Evolutionary conservation across 495 filamentous ascomycete genomes (phyloP).

Genomic region (Aspergillus conjunctus): DNA sequence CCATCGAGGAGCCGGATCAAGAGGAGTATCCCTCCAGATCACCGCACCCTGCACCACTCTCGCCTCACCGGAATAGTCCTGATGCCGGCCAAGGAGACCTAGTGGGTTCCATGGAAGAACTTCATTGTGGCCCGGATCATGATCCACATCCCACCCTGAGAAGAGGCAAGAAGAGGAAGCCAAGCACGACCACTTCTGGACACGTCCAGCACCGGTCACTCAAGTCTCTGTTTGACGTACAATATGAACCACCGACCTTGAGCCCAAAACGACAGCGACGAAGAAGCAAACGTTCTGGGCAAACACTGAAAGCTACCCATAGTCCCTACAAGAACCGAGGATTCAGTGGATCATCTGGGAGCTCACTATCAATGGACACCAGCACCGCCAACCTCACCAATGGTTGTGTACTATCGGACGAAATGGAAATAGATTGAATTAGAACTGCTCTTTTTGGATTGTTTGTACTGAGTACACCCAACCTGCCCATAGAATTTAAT

Average conservation of each 20-base stretch:
- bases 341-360: slow-evolving; percentile 23
- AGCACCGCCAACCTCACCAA: slow-evolving; percentile 9
- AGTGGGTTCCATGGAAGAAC: slow-evolving; percentile 33
- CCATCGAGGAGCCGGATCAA: slow-evolving; percentile 48
- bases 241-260: slow-evolving; percentile 17
- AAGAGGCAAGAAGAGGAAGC: slow-evolving; percentile 46
- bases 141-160: slow-evolving; percentile 8
- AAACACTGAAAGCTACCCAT: background rate
- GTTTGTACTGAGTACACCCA: too few relatives aligned
- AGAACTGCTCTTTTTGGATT: background rate
- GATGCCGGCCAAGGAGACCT: slow-evolving; percentile 42
- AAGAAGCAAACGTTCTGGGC: slow-evolving; percentile 24
- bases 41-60: slow-evolving; percentile 15
- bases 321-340: slow-evolving; percentile 13
- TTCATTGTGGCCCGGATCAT: slow-evolving; percentile 30
- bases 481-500: too few relatives aligned
- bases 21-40: slow-evolving; percentile 20
- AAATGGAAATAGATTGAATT: slow-evolving; percentile 28
- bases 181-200: slow-evolving; percentile 13
- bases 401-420: slow-evolving; percentile 14
- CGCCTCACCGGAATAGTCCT: slow-evolving; percentile 23
- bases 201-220: background rate
- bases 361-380: slow-evolving; percentile 22
- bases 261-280: slow-evolving; percentile 34
- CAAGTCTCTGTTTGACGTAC: slow-evolving; percentile 13